Base-by-base conservation (phyloP, 2,329 filamentous ascomycete genomes). In the Fusarium luffae region DNA sequence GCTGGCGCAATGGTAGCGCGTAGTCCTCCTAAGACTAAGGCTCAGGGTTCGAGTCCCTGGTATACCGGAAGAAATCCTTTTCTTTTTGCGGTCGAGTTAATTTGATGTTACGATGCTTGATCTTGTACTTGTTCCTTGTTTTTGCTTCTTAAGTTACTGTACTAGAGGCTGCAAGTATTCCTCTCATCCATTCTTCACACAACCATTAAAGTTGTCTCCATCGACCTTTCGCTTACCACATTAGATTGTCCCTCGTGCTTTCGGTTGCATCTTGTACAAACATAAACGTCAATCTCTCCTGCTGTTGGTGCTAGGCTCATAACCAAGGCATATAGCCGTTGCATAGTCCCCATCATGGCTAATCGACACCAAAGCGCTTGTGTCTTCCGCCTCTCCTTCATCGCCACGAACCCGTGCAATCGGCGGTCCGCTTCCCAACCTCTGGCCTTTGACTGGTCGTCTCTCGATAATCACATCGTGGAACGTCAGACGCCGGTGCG, bases 281-380 rank as follows among this genome's bases (percentile, higher is more conserved):
- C 18, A 12, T 6, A 4, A 13, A 10, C 13, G 10, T 46, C 41
- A 25, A 7, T n/a, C n/a, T 16, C n/a, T 8, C n/a, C 19, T 34
- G 6, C n/a, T 16, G 12, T 32, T 11, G 18, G 42, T 25, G 25
- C 48, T 28, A 28, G 64, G 62, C 12, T 79, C 76, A 28, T 74
- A 72, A n/a, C 86, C 88, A 34, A 93, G 69, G 68, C 90, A 92
- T 2, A 90, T 84, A 9, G 91, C 92, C 21, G 86, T 90, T 12
- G 93, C 93, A 80, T 94, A 97, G 10, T 93, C 90, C 3, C 88
- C 90, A 78, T 98, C 94, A 77, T 98, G 94, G 74, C 92, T 96
- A 73, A 98, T 97, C 63, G 91, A 95, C 46, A 97, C 77, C 74
- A 88, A 84, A 16, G 90, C 93, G 51, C 88, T 82, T 69, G 89